A percentile compares a stretch with the other conserved stretches of the same genome.
phyloP scores from a whole-genome alignment of 2,329 filamentous ascomycete genomes.

The Aspergillus luchuensis region DNA sequence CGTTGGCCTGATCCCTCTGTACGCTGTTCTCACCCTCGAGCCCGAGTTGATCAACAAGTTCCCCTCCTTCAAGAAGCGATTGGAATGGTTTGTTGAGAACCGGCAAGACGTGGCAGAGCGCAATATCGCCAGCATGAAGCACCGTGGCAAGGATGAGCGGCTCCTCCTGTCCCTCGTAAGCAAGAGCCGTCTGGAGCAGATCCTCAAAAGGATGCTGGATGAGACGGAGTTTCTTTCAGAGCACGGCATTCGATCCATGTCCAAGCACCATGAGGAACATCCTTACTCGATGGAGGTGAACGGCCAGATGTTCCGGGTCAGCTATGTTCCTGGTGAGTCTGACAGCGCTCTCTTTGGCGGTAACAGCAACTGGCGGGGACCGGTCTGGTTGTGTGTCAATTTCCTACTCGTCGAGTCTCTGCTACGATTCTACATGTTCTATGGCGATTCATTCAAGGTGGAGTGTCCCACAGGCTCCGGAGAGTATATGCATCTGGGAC shows the following conservation, averaged over 20 bases:
- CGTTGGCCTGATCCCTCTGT: constrained; percentile 90
- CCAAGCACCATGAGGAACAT: constrained; percentile 85
- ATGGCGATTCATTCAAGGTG: constrained; percentile 82
- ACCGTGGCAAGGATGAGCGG: constrained; percentile 85
- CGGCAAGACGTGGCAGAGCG: constrained; percentile 82
- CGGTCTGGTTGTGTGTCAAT: constrained; percentile 95
- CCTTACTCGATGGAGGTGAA: constrained; percentile 97
- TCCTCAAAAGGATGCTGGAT: constrained; percentile 87
- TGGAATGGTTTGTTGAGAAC: constrained; percentile 94
- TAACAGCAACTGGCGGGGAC: constrained; percentile 97
- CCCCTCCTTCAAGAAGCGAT: constrained; percentile 86
- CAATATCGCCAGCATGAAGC: constrained; percentile 91
- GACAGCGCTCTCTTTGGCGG: constrained; percentile 93
- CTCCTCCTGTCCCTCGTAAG: constrained; percentile 88
- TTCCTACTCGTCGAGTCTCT: constrained; percentile 91
- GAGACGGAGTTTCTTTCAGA: constrained; percentile 90
- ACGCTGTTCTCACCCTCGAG: constrained; percentile 87
- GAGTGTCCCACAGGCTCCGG: constrained; percentile 94
- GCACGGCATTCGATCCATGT: constrained; percentile 87
- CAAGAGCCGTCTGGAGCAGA: constrained; percentile 87
- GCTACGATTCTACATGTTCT: constrained; percentile 96
- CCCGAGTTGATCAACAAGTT: constrained; percentile 91
- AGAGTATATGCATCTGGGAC: constrained; percentile 92
- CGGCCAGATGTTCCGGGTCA: constrained; percentile 81
- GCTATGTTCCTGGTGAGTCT: constrained; percentile 92